Evolutionary conservation across 139 green algal genomes (phyloP).

Genomic region (Volvox africanus): DNA sequence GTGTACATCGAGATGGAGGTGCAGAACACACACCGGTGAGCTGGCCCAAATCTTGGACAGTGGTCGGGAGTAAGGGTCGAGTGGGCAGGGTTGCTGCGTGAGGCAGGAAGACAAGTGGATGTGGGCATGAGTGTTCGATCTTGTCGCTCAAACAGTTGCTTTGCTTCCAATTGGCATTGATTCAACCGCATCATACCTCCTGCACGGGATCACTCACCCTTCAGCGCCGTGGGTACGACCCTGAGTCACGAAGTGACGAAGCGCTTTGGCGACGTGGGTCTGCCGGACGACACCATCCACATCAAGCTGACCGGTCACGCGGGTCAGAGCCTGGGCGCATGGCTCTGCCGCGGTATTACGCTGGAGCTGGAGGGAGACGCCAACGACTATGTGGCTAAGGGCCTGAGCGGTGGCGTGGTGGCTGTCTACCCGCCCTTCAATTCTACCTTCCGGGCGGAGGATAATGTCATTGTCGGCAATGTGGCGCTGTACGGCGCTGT

Average conservation of each 20-base stretch:
- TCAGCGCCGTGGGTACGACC: constrained; percentile 90
- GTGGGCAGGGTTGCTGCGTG: background rate
- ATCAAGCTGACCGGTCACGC: constrained; percentile 91
- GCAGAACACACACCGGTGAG: constrained; percentile 84
- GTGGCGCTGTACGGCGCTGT: constrained; percentile 95
- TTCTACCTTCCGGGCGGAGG: constrained; percentile 75
- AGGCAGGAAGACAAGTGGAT: too few relatives aligned
- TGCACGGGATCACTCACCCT: background rate
- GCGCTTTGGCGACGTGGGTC: constrained; percentile 80
- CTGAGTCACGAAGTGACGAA: constrained; percentile 93
- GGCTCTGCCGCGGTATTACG: constrained; percentile 84
- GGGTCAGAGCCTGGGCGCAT: constrained; percentile 92
- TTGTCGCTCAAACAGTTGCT: too few relatives aligned
- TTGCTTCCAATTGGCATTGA: too few relatives aligned
- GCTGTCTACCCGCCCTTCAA: constrained; percentile 81
- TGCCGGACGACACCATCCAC: constrained; percentile 91
- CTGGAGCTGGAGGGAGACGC: constrained; percentile 93
- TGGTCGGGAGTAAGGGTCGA: background rate
- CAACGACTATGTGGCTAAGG: constrained; percentile 98
- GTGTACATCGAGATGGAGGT: constrained; percentile 86
- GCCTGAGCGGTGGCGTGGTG: constrained; percentile 84
- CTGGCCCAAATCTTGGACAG: background rate
- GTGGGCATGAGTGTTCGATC: too few relatives aligned
- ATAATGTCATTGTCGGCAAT: constrained; percentile 95
- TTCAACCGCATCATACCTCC: too few relatives aligned